Conservation (phyloP, 2,329 filamentous ascomycete species). For the Microdochium nivale region DNA sequence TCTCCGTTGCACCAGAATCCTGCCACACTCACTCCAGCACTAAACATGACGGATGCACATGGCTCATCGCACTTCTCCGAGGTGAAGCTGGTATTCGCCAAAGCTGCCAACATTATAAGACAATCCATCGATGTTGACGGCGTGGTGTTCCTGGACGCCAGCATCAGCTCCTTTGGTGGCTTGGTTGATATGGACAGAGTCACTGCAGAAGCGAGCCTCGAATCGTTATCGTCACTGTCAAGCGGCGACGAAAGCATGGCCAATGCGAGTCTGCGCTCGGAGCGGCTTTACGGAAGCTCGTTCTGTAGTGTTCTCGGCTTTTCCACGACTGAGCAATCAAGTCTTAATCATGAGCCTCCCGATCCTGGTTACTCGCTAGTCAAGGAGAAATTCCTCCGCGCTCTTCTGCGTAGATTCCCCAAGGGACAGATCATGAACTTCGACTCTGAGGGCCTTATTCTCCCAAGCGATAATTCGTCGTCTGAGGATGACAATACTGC, state of each 20-base stretch:
- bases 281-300: not conserved
- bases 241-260: not conserved
- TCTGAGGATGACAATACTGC: not conserved
- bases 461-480: not conserved
- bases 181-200: not conserved
- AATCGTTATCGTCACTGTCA: not conserved
- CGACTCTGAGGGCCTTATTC: not conserved
- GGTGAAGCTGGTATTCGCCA: not conserved
- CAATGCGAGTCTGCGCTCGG: not conserved
- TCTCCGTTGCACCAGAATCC: not conserved
- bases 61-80: not conserved
- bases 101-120: constrained; percentile 31
- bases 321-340: not conserved
- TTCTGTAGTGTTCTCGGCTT: not conserved
- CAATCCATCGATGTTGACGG: constrained; percentile 34
- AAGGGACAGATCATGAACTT: not conserved
- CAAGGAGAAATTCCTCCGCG: not conserved
- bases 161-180: not conserved
- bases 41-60: not conserved
- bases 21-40: not conserved
- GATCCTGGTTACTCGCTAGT: not conserved
- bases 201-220: not conserved
- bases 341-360: not conserved
- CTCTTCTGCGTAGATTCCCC: not conserved
- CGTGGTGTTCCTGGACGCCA: constrained; percentile 21